These are phyloP conservation scores for Pelargonium fulgidum DNA, from an alignment of 441 rosid genomes.

Conservation along the genomic window DNA sequence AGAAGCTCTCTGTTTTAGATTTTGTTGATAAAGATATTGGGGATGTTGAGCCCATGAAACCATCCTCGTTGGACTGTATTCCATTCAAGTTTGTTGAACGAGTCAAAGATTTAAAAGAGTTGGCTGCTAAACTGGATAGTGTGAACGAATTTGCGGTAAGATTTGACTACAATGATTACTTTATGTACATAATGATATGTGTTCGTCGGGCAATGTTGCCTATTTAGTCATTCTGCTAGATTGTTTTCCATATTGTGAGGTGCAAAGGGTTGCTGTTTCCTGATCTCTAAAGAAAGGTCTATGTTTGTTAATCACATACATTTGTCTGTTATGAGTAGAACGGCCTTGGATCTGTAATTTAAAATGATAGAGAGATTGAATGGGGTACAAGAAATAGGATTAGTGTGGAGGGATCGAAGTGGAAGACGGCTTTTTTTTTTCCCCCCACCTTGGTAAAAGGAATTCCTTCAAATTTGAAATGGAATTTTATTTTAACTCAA, in stretches of 20 bases:
- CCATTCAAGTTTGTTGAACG: slow-evolving; percentile 70
- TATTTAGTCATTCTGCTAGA: background rate
- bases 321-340: background rate
- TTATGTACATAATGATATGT: background rate
- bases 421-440: too few relatives aligned
- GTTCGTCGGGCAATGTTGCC: background rate
- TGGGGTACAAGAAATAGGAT: too few relatives aligned
- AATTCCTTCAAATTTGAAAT: too few relatives aligned
- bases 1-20: slow-evolving; percentile 59
- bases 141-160: slow-evolving; percentile 80
- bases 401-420: too few relatives aligned
- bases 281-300: background rate
- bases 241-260: background rate
- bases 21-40: slow-evolving; percentile 48
- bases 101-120: slow-evolving; percentile 65
- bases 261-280: background rate
- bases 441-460: too few relatives aligned
- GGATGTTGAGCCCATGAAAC: slow-evolving; percentile 37
- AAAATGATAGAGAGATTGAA: too few relatives aligned
- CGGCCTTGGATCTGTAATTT: too few relatives aligned
- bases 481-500: too few relatives aligned
- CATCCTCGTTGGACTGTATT: slow-evolving; percentile 43
- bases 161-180: slow-evolving; percentile 3
- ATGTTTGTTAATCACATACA: background rate
- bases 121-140: slow-evolving; percentile 52